Conservation (phyloP, 2,329 filamentous ascomycete genomes). For the Calonectria henricotiae region DNA sequence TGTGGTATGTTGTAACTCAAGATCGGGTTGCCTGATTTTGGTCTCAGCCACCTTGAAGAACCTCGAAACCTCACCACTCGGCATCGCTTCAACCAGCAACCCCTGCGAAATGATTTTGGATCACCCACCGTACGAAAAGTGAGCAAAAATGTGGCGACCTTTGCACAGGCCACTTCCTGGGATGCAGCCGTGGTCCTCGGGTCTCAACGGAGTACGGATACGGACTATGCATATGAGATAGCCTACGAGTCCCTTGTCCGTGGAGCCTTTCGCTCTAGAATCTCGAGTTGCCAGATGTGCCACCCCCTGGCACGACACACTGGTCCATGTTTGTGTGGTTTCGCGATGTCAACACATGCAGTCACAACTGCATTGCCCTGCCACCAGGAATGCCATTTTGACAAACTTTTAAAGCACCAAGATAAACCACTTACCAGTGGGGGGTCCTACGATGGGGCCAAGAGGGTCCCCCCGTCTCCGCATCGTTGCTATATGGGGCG, state of each 20-base stretch:
- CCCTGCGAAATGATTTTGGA: not conserved
- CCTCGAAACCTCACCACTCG: not conserved
- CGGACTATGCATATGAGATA: constrained; percentile 11
- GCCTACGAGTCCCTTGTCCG: constrained; percentile 6
- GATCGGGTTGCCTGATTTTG: constrained; percentile 4
- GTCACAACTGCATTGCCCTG: constrained; percentile 24
- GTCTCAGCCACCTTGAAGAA: constrained; percentile 12
- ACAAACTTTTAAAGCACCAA: not conserved
- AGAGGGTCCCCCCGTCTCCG: not conserved
- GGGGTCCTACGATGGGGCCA: constrained; percentile 6
- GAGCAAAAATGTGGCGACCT: not conserved
- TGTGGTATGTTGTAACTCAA: not conserved
- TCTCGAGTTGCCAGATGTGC: constrained; percentile 9
- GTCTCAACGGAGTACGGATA: not conserved
- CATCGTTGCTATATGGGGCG: not conserved
- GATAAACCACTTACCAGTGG: constrained; percentile 10
- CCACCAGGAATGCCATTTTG: not conserved
- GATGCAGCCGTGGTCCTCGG: constrained; percentile 7
- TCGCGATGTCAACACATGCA: constrained; percentile 39
- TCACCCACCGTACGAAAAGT: not conserved
- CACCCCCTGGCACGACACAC: constrained; percentile 23
- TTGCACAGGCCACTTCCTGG: not conserved
- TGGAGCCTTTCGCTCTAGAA: constrained; percentile 22
- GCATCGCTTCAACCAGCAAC: not conserved
- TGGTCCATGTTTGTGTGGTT: constrained; percentile 43